Base-by-base conservation (phyloP, 192 early-diverging fungal species). In the Coemansia sp. region DNA sequence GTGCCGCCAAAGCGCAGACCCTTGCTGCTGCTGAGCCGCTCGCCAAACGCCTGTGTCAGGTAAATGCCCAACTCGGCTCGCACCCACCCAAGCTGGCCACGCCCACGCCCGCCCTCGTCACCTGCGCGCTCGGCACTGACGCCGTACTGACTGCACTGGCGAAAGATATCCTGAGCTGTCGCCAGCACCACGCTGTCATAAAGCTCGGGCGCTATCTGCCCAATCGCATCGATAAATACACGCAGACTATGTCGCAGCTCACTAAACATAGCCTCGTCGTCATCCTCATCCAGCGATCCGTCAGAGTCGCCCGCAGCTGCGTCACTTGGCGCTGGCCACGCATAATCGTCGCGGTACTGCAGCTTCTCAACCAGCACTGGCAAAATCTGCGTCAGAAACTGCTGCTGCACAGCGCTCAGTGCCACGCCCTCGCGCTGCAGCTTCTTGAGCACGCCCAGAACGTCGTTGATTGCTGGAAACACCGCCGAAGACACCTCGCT, bases 261-360 rank as follows among this genome's bases (percentile, higher is more conserved):
- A 47, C 50, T 48, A 70, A 78, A 79, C 59, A 82, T 67, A 11
- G 69, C 75, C 39, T 76, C 84, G 47, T 85, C 83, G 67, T 93
- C 93, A 62, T 87, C 87, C 52, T 92, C 90, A 47, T 87, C 91
- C 58, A 87, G 86, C 22, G 88, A 90, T 14, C 85, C 89, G 19
- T 85, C 90, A 59, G 84, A 76, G 14, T 83, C 85, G 56, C 65
- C 66, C 1, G 54, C 50, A 5, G 55, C 64, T 5, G 73, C 62
- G 48, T 72, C 71, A 19, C 25, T 43, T 4, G 73, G 48, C 38
- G 59, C 43, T 2, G 78, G 78, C 85, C 87, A 92, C 7, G 88
- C 83, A 57, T 88, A 91, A 50, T 94, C 92, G 29, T 92, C 90
- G 76, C 92, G 85, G 64, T 93, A 96, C 81, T 93, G 93, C 86